Conservation (phyloP, 2,329 filamentous ascomycete genomes). For the Sporothrix brunneoviolacea region DNA sequence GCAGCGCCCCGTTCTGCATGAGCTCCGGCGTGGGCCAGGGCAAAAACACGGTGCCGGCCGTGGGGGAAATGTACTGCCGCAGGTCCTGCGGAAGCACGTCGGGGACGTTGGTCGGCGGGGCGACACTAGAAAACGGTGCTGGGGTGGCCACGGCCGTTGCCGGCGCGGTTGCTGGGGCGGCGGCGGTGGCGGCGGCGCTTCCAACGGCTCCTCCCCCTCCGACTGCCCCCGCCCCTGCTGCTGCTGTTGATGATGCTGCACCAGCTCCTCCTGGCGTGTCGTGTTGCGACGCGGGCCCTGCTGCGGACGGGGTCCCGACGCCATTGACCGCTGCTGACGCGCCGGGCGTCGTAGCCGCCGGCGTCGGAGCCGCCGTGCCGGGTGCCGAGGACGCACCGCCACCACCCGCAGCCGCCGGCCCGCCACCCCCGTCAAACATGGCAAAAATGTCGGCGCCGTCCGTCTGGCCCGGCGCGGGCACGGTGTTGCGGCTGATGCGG, state of each 20-base stretch:
- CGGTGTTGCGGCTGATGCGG: slow-evolving; percentile 71
- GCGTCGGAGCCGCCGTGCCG: slow-evolving; percentile 15
- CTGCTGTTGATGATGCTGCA: background rate
- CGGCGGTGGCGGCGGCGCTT: background rate
- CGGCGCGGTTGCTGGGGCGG: slow-evolving; percentile 11
- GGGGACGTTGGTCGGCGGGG: slow-evolving; percentile 16
- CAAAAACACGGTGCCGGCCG: slow-evolving; percentile 55
- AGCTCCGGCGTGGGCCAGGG: slow-evolving; percentile 71
- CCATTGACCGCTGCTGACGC: background rate
- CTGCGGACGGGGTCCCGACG: background rate
- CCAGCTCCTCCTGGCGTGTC: background rate
- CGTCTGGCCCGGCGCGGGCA: slow-evolving; percentile 55
- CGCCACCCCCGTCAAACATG: background rate
- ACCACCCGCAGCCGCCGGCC: background rate
- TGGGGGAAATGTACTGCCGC: slow-evolving; percentile 47
- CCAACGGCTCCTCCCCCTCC: no score
- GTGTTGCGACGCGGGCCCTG: background rate
- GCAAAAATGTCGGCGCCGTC: slow-evolving; percentile 29
- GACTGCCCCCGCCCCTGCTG: no score
- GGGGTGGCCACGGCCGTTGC: slow-evolving; percentile 20
- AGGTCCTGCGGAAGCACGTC: slow-evolving; percentile 44
- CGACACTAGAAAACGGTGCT: slow-evolving; percentile 25
- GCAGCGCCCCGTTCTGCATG: slow-evolving; percentile 63
- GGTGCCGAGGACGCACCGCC: slow-evolving; percentile 3
- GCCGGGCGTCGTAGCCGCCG: slow-evolving; percentile 14